phyloP scores from a whole-genome alignment of 352 stramenopile genomes.

The Phytophthora colocasiae region DNA sequence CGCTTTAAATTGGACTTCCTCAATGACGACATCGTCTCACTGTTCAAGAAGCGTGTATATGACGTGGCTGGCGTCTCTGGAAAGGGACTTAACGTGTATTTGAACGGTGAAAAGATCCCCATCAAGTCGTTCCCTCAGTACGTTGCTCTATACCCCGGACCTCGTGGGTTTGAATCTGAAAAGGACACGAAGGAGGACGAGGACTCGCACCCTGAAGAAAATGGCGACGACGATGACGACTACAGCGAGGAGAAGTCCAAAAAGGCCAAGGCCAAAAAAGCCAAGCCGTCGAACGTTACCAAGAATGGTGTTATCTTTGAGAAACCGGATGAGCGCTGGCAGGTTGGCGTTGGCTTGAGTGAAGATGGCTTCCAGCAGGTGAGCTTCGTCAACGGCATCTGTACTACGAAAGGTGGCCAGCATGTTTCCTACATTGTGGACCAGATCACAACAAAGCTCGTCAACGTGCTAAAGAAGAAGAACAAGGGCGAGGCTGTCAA shows the following conservation, averaged over 20 bases:
- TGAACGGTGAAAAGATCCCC: conserved; percentile 94
- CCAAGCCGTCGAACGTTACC: conserved; percentile 41
- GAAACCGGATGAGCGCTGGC: conserved; percentile 94
- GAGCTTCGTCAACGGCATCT: conserved; percentile 99
- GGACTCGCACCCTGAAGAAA: conserved; percentile 37
- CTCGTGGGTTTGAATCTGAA: conserved; percentile 37
- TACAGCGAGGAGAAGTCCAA: conserved; percentile 35
- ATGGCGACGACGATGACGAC: conserved; percentile 40
- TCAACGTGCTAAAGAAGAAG: conserved; percentile 93
- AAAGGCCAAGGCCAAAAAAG: conserved; percentile 46
- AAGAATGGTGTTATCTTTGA: conserved; percentile 89
- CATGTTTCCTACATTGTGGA: conserved; percentile 96
- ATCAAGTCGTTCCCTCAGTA: conserved; percentile 96
- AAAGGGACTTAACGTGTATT: conserved; percentile 91
- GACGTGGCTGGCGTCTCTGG: conserved; percentile 97
- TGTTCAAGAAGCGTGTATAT: conserved; percentile 98
- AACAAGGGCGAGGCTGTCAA: conserved; percentile 95
- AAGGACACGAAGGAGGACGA: conserved; percentile 43
- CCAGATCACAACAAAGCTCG: conserved; percentile 90
- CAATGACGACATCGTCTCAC: conserved; percentile 93
- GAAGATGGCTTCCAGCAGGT: conserved; percentile 95
- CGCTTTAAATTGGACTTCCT: conserved; percentile 94
- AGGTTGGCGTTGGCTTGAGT: conserved; percentile 93
- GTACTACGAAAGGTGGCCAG: conserved; percentile 95
- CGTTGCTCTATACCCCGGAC: conserved; percentile 87